phyloP scores from a whole-genome alignment of 768 basidiomycete species.

The Amylocystis lapponica region DNA sequence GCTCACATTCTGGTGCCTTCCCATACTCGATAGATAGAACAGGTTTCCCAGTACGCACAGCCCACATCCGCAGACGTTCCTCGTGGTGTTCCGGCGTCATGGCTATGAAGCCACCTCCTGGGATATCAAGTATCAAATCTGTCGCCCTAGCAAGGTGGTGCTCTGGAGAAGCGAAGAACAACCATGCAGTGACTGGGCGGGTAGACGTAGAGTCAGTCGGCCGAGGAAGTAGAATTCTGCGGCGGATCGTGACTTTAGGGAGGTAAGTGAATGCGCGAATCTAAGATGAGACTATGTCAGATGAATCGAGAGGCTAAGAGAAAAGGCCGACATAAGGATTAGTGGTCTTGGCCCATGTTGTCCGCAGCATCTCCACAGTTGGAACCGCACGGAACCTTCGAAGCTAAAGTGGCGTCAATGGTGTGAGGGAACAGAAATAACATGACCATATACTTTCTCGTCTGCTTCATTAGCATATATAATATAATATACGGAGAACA shows the following conservation, averaged over 20 bases:
- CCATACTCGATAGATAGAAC: slow-evolving; percentile 90
- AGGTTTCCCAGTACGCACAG: slow-evolving; percentile 67
- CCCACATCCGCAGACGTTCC: slow-evolving; percentile 87
- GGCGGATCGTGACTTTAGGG: slow-evolving; percentile 57
- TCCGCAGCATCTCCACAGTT: slow-evolving; percentile 92
- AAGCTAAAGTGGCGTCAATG: slow-evolving; percentile 45
- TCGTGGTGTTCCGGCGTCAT: slow-evolving; percentile 97
- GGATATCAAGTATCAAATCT: slow-evolving; percentile 87
- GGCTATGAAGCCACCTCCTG: slow-evolving; percentile 95
- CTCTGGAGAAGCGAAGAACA: slow-evolving; percentile 76
- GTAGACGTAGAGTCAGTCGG: slow-evolving; percentile 70
- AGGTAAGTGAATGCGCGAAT: slow-evolving; percentile 58
- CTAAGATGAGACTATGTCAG: slow-evolving; percentile 30
- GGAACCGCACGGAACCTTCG: slow-evolving; percentile 89
- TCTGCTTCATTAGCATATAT: slow-evolving; percentile 87
- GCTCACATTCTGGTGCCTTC: slow-evolving; percentile 91
- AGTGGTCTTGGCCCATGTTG: slow-evolving; percentile 94
- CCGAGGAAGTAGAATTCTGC: slow-evolving; percentile 78
- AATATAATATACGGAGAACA: slow-evolving; percentile 90
- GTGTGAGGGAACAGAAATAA: neutral
- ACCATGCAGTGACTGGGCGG: slow-evolving; percentile 75
- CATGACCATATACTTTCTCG: slow-evolving; percentile 66
- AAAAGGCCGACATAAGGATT: slow-evolving; percentile 75
- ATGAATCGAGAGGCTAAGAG: neutral
- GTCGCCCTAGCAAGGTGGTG: slow-evolving; percentile 56